phyloP scores from a whole-genome alignment of 495 filamentous ascomycete species.

The Aspergillus saccharolyticus region DNA sequence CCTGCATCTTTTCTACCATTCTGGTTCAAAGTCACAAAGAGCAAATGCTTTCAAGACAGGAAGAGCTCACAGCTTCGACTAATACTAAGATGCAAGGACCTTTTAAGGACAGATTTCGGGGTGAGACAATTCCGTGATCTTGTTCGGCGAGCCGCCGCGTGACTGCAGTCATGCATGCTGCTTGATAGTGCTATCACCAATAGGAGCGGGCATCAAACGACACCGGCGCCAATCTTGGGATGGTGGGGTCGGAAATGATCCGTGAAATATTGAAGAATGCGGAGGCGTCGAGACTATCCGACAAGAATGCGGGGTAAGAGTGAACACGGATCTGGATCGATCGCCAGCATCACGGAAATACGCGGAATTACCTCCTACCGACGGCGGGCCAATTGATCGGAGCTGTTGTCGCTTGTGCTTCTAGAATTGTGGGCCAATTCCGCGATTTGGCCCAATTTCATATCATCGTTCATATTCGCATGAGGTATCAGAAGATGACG shows the following conservation, averaged over 20 bases:
- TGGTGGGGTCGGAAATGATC: not conserved
- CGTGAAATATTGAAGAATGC: not conserved
- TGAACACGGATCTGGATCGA: not conserved
- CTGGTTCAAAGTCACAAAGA: not conserved
- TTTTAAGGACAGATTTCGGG: not conserved
- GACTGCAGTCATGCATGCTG: not conserved
- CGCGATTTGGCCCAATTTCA: not conserved
- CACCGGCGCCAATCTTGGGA: not conserved
- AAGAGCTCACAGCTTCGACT: not conserved
- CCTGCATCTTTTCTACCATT: not conserved
- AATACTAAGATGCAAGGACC: not conserved
- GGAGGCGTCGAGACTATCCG: not conserved
- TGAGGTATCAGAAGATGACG: not conserved
- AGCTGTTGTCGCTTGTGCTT: not conserved
- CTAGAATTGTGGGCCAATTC: not conserved
- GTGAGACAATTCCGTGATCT: not conserved
- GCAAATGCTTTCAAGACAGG: not conserved
- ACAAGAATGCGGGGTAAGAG: not conserved
- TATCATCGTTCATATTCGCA: not conserved
- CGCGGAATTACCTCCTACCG: not conserved
- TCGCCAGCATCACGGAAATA: not conserved
- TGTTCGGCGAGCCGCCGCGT: not conserved
- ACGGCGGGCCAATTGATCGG: not conserved
- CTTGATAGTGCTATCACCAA: not conserved
- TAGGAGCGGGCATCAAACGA: not conserved